phyloP scores from a whole-genome alignment of 164 flowering plant species.

The Vitis riparia region DNA sequence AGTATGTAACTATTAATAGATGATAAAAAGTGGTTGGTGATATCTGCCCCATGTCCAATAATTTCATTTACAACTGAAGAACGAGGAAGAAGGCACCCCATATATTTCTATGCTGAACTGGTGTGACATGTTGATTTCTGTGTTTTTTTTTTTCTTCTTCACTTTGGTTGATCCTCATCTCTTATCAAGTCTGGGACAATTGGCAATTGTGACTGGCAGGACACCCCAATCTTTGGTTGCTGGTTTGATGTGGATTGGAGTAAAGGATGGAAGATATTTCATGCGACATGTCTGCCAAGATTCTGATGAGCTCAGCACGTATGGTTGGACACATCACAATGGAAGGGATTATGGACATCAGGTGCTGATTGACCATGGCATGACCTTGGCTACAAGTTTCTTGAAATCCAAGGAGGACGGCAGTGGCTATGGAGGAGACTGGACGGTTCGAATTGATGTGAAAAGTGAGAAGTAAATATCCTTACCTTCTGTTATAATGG shows the following conservation, averaged over 20 bases:
- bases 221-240: constrained; percentile 82
- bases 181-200: not conserved
- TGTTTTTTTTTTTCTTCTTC: not conserved
- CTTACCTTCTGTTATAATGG: not conserved
- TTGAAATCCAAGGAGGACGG: constrained; percentile 62
- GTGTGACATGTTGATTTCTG: not conserved
- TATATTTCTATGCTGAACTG: not conserved
- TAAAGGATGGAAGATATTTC: constrained; percentile 73
- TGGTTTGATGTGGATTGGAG: constrained; percentile 96
- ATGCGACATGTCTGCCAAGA: constrained; percentile 89
- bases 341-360: constrained; percentile 96
- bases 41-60: not conserved
- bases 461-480: constrained; percentile 51
- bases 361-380: constrained; percentile 61
- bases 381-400: constrained; percentile 70
- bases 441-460: constrained; percentile 77
- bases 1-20: not conserved
- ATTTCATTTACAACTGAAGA: not conserved
- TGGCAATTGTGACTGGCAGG: constrained; percentile 45
- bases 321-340: constrained; percentile 93
- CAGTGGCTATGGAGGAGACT: constrained; percentile 96
- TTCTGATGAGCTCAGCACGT: constrained; percentile 77
- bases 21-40: not conserved
- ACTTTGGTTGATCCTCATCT: not conserved
- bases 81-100: not conserved